Percentiles rank a stretch among this genome's conserved stretches.
Conservation (phyloP, 495 filamentous ascomycete genomes). For the Xylaria bambusicola region DNA sequence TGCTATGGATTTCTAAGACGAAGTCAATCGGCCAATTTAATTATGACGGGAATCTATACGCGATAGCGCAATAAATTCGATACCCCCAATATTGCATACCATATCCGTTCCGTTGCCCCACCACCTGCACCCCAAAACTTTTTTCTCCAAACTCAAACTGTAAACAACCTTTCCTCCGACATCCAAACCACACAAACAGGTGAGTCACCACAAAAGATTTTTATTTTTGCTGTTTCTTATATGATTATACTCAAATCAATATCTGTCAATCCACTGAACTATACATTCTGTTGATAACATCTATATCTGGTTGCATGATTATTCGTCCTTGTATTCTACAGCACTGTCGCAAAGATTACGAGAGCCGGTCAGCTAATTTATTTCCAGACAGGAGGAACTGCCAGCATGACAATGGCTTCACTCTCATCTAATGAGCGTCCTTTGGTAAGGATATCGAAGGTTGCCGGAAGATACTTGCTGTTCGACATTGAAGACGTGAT, state of each 20-base stretch:
- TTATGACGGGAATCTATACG: no score
- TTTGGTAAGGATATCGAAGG: slow-evolving; percentile 74
- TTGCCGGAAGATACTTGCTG: slow-evolving; percentile 80
- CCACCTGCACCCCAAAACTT: slow-evolving; percentile 19
- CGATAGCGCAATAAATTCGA: no score
- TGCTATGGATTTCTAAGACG: slow-evolving; percentile 65
- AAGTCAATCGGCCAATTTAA: no score
- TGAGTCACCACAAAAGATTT: slow-evolving; percentile 19
- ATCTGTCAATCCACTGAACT: slow-evolving; percentile 93
- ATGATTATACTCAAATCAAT: slow-evolving; percentile 67
- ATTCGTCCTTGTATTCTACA: slow-evolving; percentile 23
- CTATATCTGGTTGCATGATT: slow-evolving; percentile 42
- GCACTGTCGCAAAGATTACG: neutral
- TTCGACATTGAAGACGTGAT: slow-evolving; percentile 84
- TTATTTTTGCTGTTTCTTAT: slow-evolving; percentile 21
- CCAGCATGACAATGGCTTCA: slow-evolving; percentile 28
- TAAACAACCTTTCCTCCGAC: neutral
- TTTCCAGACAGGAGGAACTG: slow-evolving; percentile 17
- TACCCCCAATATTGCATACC: no score
- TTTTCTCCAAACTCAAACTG: slow-evolving; percentile 17
- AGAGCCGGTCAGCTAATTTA: slow-evolving; percentile 23
- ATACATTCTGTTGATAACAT: slow-evolving; percentile 37
- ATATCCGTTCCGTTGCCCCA: neutral
- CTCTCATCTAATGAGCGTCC: slow-evolving; percentile 21
- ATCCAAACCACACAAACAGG: slow-evolving; percentile 22